These are phyloP conservation scores for Meripilus lineatus DNA, from an alignment of 1,284 basidiomycete species.

Conservation along the genomic window DNA sequence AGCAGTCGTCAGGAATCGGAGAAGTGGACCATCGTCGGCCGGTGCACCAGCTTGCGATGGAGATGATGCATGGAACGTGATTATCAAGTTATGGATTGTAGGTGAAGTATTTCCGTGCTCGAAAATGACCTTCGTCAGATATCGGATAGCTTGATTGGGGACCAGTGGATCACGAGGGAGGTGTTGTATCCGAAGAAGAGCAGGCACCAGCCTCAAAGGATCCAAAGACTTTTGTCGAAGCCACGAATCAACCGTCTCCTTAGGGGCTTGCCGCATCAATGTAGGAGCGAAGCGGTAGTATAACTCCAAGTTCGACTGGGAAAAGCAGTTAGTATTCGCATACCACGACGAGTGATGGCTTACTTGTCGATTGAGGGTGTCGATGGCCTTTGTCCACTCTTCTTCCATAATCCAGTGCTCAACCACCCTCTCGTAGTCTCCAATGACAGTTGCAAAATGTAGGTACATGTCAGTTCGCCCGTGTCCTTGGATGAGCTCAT, in stretches of 20 bases:
- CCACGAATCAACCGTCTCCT: slow-evolving; percentile 91
- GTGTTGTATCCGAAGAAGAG: slow-evolving; percentile 79
- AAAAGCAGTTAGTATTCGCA: slow-evolving; percentile 4
- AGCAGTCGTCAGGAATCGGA: slow-evolving; percentile 83
- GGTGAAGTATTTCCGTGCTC: slow-evolving; percentile 75
- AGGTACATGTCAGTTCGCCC: slow-evolving; percentile 92
- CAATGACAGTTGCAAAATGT: slow-evolving; percentile 81
- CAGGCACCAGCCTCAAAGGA: slow-evolving; percentile 84
- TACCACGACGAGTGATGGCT: slow-evolving; percentile 12
- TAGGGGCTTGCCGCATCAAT: slow-evolving; percentile 82
- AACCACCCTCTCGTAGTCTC: slow-evolving; percentile 84
- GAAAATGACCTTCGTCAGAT: slow-evolving; percentile 82
- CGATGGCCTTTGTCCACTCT: slow-evolving; percentile 88
- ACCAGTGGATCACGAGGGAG: slow-evolving; percentile 63
- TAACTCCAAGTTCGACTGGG: slow-evolving; percentile 74
- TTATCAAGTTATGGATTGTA: slow-evolving; percentile 91
- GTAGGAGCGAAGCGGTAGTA: slow-evolving; percentile 93
- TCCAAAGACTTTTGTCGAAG: slow-evolving; percentile 77
- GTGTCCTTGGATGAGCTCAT: slow-evolving; percentile 91
- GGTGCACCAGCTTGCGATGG: slow-evolving; percentile 33
- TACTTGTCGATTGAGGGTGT: slow-evolving; percentile 84
- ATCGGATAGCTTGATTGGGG: slow-evolving; percentile 83
- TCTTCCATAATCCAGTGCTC: slow-evolving; percentile 92
- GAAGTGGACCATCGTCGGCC: slow-evolving; percentile 75
- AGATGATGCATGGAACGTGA: slow-evolving; percentile 76